phyloP scores from a whole-genome alignment of 2,329 filamentous ascomycete genomes.

The Pseudocercospora vitis region DNA sequence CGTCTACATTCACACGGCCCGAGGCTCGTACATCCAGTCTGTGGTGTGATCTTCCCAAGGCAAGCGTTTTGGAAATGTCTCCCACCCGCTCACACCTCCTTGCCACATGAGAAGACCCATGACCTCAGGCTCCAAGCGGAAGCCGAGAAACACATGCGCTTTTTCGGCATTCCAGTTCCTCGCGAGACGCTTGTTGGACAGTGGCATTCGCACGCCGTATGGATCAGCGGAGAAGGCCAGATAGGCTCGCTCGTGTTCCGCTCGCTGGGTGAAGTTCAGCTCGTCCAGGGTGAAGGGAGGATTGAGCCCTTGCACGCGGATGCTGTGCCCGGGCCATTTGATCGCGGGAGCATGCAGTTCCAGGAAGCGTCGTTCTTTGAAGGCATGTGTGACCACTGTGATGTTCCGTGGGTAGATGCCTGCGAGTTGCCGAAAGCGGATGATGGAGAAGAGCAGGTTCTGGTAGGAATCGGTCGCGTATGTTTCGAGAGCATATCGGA shows the following conservation, averaged over 20 bases:
- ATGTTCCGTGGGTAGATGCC: constrained; percentile 45
- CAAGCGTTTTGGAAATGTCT: constrained; percentile 29
- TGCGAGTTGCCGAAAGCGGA: constrained; percentile 49
- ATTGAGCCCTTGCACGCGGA: constrained; percentile 49
- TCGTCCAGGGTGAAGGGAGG: constrained; percentile 44
- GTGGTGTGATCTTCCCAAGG: constrained; percentile 31
- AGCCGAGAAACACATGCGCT: constrained; percentile 24
- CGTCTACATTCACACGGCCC: not conserved
- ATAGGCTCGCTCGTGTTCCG: constrained; percentile 42
- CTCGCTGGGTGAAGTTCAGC: constrained; percentile 38
- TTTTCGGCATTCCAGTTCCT: constrained; percentile 42
- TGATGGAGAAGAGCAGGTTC: constrained; percentile 76
- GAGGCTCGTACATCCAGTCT: constrained; percentile 15
- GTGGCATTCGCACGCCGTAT: constrained; percentile 39
- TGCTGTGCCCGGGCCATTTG: constrained; percentile 43
- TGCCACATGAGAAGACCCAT: constrained; percentile 32
- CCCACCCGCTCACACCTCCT: constrained; percentile 32
- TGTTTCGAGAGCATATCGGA: constrained; percentile 25
- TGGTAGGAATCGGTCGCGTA: constrained; percentile 79
- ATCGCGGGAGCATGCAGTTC: constrained; percentile 44
- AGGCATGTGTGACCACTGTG: constrained; percentile 50
- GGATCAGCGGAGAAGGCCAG: constrained; percentile 42
- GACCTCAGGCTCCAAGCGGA: constrained; percentile 27
- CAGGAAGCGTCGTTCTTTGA: constrained; percentile 48
- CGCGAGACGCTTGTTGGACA: constrained; percentile 42